These are phyloP conservation scores for Lachnellula occidentalis DNA, from an alignment of 2,329 filamentous ascomycete species.

Conservation along the genomic window DNA sequence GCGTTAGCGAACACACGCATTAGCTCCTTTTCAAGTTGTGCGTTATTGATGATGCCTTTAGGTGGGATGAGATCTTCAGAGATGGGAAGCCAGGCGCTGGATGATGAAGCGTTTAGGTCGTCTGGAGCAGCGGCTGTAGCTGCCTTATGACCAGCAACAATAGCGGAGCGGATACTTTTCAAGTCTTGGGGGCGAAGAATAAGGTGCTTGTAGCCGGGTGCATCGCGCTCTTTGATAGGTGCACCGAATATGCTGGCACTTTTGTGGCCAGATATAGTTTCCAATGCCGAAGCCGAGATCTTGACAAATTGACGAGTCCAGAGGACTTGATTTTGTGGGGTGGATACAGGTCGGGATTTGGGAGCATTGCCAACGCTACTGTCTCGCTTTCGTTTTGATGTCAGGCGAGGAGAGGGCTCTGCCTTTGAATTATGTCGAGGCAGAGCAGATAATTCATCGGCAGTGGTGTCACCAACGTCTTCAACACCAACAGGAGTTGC, in stretches of 20 bases:
- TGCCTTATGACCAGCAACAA: slow-evolving; percentile 65
- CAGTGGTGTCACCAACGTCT: slow-evolving; percentile 51
- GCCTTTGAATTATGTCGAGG: slow-evolving; percentile 8
- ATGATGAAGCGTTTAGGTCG: slow-evolving; percentile 47
- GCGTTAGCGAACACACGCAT: slow-evolving; percentile 98
- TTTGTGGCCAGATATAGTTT: slow-evolving; percentile 71
- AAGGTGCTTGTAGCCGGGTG: slow-evolving; percentile 68
- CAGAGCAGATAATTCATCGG: slow-evolving; percentile 43
- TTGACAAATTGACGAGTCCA: slow-evolving; percentile 72
- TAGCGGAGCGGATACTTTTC: slow-evolving; percentile 70
- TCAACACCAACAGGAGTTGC: slow-evolving; percentile 49
- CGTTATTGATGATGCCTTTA: slow-evolving; percentile 85
- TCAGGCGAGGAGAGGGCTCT: slow-evolving; percentile 33
- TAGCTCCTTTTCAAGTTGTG: slow-evolving; percentile 86
- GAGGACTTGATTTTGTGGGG: slow-evolving; percentile 61
- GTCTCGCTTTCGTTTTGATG: slow-evolving; percentile 53
- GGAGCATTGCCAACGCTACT: slow-evolving; percentile 4
- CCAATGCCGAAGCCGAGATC: slow-evolving; percentile 66
- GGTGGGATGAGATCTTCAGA: slow-evolving; percentile 77
- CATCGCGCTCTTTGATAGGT: slow-evolving; percentile 67
- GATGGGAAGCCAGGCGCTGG: slow-evolving; percentile 60
- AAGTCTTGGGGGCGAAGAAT: slow-evolving; percentile 72
- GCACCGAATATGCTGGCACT: slow-evolving; percentile 76
- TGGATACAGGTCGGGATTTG: slow-evolving; percentile 40
- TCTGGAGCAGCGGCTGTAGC: slow-evolving; percentile 59